Evolutionary conservation across 768 basidiomycete species (phyloP), one percentile per base, ranked within the genome.

Genomic region (Tylopilus rubrobrunneus): DNA sequence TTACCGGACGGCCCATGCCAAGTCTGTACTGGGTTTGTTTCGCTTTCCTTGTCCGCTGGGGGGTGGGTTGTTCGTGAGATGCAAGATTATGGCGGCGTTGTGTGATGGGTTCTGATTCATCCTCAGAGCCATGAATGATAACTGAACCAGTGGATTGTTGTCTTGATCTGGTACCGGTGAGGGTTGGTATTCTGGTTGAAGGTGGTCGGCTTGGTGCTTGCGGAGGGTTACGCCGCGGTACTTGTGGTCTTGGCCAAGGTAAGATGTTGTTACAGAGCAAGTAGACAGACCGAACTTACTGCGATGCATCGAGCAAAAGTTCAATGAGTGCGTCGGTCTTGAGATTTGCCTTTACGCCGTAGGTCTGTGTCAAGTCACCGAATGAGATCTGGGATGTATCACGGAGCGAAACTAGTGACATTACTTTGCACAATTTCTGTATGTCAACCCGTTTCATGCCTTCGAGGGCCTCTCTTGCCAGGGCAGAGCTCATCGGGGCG

Each of bases 241-340:
- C 45, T 50, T 51, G 65, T 19, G 71, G 71, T 45, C 67, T 74
- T 51, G 14, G 9, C 1, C 7, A 28, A n/a, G 5, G 62, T 65
- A 67, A 74, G 65, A 73, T 76, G 23, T 73, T 56, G 48, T 50
- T 57, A 65, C 48, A 70, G 67, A 40, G 68, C 70, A 47, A 74
- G 73, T 27, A 73, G 68, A 21, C 12, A 15, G 68, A 63, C 65
- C 70, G 65, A 48, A 68, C 75, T 56, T 64, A 72, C 57, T 68
- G 71, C 29, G 72, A 70, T 15, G 76, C 78, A 60, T 85, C 81
- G 14, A 88, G 73, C 27, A 92, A 72, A 17, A 88, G 75, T 64
- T 89, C 85, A 62, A 92, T 89, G 57, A 92, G 74, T 45, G 82
- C 84, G 62, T 89, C 87, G 23, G 86, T 81, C 74, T 88, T 91